Evolutionary conservation across 2,329 filamentous ascomycete species (phyloP).

Genomic region (Chrysoporthe deuterocubensis): DNA sequence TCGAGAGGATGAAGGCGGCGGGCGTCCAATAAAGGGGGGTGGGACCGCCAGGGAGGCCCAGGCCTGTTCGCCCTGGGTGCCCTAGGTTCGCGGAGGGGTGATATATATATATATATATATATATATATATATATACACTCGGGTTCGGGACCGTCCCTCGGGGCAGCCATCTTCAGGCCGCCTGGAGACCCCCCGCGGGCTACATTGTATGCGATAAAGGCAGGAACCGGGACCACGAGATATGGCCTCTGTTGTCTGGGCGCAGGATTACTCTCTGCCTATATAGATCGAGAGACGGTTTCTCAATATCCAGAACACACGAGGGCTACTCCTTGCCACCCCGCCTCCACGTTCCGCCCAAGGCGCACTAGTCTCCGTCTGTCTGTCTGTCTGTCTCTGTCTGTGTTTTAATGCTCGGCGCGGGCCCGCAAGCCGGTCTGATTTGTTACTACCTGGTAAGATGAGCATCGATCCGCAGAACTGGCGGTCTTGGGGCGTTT

Average conservation of each 20-base stretch:
- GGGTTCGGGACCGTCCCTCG: too few species aligned
- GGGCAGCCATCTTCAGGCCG: too few species aligned
- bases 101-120: too few species aligned
- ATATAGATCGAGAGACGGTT: neutral
- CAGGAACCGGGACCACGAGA: neutral
- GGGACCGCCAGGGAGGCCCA: neutral
- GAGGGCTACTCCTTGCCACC: neutral
- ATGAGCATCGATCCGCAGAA: too few species aligned
- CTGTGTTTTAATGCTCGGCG: neutral
- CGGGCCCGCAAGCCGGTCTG: too few species aligned
- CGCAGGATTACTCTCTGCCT: neutral
- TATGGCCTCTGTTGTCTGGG: neutral
- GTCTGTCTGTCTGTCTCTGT: neutral
- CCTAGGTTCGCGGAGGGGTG: too few species aligned
- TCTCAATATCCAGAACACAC: neutral
- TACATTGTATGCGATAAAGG: neutral
- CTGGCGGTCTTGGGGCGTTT: too few species aligned
- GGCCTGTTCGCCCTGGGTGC: too few species aligned
- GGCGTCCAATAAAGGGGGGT: conserved; percentile 49
- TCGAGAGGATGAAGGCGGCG: conserved; percentile 64
- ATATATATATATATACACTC: too few species aligned
- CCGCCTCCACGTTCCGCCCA: neutral
- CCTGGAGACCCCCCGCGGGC: too few species aligned
- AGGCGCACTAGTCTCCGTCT: neutral
- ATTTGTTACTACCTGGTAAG: too few species aligned